Evolutionary conservation across 2,329 filamentous ascomycete species (phyloP).

Genomic region (Ophiostoma australiae): DNA sequence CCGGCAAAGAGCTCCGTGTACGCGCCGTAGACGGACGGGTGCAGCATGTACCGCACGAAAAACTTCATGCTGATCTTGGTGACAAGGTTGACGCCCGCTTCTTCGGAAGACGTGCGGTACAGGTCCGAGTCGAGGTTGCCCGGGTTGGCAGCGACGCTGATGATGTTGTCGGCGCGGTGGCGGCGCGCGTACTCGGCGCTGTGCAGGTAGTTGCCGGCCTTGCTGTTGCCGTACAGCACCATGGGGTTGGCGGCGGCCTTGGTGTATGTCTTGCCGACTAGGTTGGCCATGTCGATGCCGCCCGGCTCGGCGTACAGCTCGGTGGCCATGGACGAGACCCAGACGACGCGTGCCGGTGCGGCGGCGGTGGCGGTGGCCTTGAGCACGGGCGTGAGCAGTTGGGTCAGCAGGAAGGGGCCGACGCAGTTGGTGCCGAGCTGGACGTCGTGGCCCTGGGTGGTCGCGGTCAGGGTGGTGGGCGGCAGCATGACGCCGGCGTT

Average conservation of each 20-base stretch:
- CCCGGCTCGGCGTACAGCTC: conserved; percentile 17
- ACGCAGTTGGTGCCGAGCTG: conserved; percentile 29
- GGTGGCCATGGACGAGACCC: conserved; percentile 28
- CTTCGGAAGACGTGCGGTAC: conserved; percentile 21
- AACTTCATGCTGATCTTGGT: conserved; percentile 6
- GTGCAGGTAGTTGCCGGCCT: conserved; percentile 30
- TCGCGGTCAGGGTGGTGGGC: conserved; percentile 31
- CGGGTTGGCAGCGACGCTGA: conserved; percentile 31
- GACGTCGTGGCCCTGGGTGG: conserved; percentile 44
- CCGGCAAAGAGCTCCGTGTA: conserved; percentile 40
- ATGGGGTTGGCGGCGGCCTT: conserved; percentile 11
- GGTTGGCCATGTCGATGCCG: conserved; percentile 28
- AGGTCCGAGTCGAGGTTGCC: conserved; percentile 32
- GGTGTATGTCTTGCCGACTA: conserved; percentile 27
- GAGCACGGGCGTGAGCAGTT: conserved; percentile 30
- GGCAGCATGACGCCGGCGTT: conserved; percentile 40
- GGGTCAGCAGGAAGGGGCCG: conserved; percentile 28
- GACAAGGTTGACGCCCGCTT: conserved; percentile 13
- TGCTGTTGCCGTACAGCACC: conserved; percentile 30
- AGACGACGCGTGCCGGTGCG: conserved; percentile 29
- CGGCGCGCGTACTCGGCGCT: conserved; percentile 30
- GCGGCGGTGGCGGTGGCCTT: conserved; percentile 25
- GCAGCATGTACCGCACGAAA: conserved; percentile 22
- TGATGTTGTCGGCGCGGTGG: conserved; percentile 29
- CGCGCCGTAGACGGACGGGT: conserved; percentile 33